A percentile compares a stretch with the other conserved stretches of the same genome.
These are phyloP conservation scores for Pseudoscleropodium purum DNA, from an alignment of 225 moss, liverwort and hornwort species.

Conservation along the genomic window DNA sequence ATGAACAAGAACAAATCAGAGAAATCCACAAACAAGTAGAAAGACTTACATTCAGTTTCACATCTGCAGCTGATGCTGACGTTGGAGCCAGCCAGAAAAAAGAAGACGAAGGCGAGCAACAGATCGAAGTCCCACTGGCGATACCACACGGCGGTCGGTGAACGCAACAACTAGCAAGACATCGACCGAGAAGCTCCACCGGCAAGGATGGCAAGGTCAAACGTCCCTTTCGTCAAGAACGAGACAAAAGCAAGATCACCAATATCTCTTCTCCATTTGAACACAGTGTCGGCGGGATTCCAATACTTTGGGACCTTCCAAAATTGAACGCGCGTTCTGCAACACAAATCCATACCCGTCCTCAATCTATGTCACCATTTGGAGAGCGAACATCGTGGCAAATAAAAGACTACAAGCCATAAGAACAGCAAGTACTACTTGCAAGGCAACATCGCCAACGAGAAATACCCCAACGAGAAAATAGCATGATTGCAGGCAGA, in stretches of 20 bases:
- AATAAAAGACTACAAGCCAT: background rate
- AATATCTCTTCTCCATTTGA: background rate
- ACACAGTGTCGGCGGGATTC: background rate
- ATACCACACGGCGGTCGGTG: background rate
- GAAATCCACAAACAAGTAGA: background rate
- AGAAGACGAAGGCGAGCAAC: background rate
- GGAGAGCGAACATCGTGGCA: background rate
- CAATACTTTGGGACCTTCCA: background rate
- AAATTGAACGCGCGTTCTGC: background rate
- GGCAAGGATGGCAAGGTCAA: background rate
- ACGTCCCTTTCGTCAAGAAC: background rate
- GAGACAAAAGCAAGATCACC: background rate
- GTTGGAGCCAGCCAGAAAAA: background rate
- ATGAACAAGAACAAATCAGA: background rate
- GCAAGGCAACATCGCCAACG: background rate
- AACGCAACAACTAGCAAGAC: background rate
- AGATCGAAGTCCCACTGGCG: background rate
- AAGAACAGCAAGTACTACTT: background rate
- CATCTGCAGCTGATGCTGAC: background rate
- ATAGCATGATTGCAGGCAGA: background rate
- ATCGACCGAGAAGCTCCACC: background rate
- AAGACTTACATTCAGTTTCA: background rate
- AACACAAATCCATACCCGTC: background rate
- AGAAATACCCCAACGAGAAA: background rate
- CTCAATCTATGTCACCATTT: background rate